These are phyloP conservation scores for Leccinum angustisporum DNA, from an alignment of 1,284 basidiomycete species.

Conservation along the genomic window DNA sequence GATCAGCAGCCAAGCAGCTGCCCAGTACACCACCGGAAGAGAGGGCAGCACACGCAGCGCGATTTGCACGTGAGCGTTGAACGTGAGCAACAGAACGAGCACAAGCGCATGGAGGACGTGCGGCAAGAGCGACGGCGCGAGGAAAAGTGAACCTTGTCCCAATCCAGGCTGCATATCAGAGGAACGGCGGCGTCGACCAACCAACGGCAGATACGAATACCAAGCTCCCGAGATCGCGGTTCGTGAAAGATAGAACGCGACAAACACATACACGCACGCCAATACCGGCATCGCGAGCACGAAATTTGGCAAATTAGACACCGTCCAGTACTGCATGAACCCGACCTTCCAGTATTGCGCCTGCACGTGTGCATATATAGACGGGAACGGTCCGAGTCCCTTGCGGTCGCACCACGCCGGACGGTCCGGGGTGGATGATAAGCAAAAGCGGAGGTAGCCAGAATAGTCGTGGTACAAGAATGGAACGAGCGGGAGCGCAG, in stretches of 20 bases:
- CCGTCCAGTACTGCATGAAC: constrained; percentile 84
- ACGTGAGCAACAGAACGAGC: constrained; percentile 64
- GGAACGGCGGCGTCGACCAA: neutral
- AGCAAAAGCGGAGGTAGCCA: constrained; percentile 71
- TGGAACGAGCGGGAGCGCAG: constrained; percentile 54
- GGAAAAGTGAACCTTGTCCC: constrained; percentile 25
- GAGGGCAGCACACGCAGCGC: constrained; percentile 78
- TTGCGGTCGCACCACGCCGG: constrained; percentile 63
- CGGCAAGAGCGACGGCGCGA: constrained; percentile 46
- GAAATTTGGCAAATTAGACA: constrained; percentile 86
- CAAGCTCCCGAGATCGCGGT: neutral
- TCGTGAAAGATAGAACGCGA: constrained; percentile 32
- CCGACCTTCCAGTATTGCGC: constrained; percentile 86
- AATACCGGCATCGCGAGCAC: constrained; percentile 76
- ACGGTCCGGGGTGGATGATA: neutral
- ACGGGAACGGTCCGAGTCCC: constrained; percentile 46
- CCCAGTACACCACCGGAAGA: constrained; percentile 87
- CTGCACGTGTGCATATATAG: constrained; percentile 86
- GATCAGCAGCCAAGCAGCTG: constrained; percentile 63
- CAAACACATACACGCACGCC: constrained; percentile 44
- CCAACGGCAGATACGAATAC: neutral
- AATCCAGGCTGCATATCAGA: neutral
- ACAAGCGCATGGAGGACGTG: constrained; percentile 70
- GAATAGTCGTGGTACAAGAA: constrained; percentile 70
- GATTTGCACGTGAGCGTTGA: constrained; percentile 90